A percentile compares a stretch with the other conserved stretches of the same genome.
These are phyloP conservation scores for Ilex paraguariensis DNA, from an alignment of 305 asterid species.

Conservation along the genomic window DNA sequence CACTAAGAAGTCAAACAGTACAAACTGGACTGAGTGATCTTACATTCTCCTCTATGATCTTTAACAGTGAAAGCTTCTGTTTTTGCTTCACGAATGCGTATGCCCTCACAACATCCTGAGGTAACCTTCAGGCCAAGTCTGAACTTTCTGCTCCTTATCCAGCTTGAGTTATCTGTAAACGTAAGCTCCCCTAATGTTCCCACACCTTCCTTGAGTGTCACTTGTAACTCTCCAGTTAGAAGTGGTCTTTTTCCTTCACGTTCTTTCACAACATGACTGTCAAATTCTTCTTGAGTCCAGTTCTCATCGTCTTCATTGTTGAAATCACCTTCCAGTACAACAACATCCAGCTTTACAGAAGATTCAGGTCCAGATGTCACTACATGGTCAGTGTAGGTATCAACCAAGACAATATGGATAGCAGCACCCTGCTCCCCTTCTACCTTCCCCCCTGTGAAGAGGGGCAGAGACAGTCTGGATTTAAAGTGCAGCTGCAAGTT, in stretches of 20 bases:
- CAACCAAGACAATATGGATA: constrained; percentile 63
- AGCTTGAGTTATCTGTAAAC: constrained; percentile 87
- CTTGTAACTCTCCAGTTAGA: constrained; percentile 69
- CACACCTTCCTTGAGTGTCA: constrained; percentile 79
- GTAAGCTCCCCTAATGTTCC: constrained; percentile 82
- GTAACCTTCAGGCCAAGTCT: constrained; percentile 78
- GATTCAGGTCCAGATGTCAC: constrained; percentile 72
- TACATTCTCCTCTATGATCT: constrained; percentile 94
- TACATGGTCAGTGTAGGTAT: constrained; percentile 50
- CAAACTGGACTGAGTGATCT: constrained; percentile 11
- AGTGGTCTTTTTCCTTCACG: constrained; percentile 87
- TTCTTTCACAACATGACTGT: constrained; percentile 72
- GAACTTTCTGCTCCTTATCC: constrained; percentile 85
- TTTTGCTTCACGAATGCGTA: constrained; percentile 78
- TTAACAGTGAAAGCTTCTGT: constrained; percentile 82
- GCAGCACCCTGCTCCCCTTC: constrained; percentile 90
- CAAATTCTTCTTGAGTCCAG: constrained; percentile 74
- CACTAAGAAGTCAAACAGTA: constrained; percentile 6
- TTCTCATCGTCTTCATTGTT: constrained; percentile 61
- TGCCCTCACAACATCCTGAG: constrained; percentile 65
- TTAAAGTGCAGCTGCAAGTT: constrained; percentile 73
- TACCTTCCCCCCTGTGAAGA: constrained; percentile 80
- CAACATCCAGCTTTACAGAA: constrained; percentile 57
- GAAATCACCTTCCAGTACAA: constrained; percentile 83
- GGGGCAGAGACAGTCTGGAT: constrained; percentile 71